These are phyloP conservation scores for Globisporangium nodosum DNA, from an alignment of 352 stramenopile genomes.

Conservation along the genomic window DNA sequence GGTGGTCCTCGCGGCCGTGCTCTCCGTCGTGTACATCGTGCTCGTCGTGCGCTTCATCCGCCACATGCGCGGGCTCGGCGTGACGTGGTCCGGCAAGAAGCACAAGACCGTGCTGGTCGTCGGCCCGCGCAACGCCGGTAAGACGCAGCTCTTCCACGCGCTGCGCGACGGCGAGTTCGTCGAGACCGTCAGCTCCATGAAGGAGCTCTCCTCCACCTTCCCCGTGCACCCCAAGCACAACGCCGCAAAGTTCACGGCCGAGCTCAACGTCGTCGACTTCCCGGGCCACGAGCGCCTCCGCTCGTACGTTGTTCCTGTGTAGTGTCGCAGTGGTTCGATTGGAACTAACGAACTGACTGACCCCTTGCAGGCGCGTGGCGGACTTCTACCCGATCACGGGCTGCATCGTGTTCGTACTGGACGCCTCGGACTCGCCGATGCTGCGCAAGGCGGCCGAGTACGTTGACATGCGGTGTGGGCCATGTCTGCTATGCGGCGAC, in stretches of 20 bases:
- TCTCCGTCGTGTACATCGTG: constrained; percentile 7
- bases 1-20: constrained; percentile 35
- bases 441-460: constrained; percentile 81
- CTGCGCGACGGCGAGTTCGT: constrained; percentile 59
- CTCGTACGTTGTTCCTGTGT: constrained; percentile 28
- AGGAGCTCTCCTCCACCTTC: constrained; percentile 65
- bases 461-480: constrained; percentile 4
- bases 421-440: constrained; percentile 49
- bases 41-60: constrained; percentile 46
- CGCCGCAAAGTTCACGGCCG: constrained; percentile 56
- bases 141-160: constrained; percentile 81
- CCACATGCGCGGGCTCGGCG: constrained; percentile 59
- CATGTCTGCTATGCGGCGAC: background rate
- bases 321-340: background rate
- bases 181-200: constrained; percentile 85
- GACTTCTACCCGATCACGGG: constrained; percentile 72
- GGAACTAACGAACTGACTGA: background rate
- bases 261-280: constrained; percentile 76
- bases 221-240: constrained; percentile 63
- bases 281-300: constrained; percentile 78
- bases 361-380: constrained; percentile 34
- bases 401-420: constrained; percentile 75
- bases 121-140: constrained; percentile 60
- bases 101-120: constrained; percentile 65
- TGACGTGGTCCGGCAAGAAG: constrained; percentile 70